Base-by-base conservation (phyloP, 2,329 filamentous ascomycete genomes). In the Arthroderma uncinatum region DNA sequence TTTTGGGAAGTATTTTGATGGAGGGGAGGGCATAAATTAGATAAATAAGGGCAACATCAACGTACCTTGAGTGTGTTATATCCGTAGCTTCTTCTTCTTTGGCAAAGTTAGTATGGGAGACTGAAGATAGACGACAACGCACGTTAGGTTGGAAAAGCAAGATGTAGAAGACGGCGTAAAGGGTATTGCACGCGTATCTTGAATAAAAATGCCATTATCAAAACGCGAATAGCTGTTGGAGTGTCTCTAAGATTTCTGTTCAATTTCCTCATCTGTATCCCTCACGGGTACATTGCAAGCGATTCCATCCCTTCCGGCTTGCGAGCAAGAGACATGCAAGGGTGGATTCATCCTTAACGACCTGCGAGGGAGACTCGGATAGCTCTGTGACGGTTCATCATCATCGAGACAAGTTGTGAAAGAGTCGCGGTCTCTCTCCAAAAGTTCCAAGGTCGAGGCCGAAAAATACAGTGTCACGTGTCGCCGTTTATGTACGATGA, bases 221-320 rank as follows among this genome's bases (percentile, higher is more conserved):
- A 2, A 34, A 53, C 3, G 25, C 2, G 16, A 8, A 44, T 48
- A 53, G 59, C 21, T 36, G 19, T 53, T 8, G 19, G 36, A 54
- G 48, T 48, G 64, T 71, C 73, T 69, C 73, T 75, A 64, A 70
- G 73, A 76, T 76, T 66, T 76, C 73, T 75, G 73, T 76, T 76
- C 73, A 68, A 60, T 59, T 66, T 53, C 65, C 67, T 74, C 73
- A 75, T 64, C 57, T 67, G 68, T 64, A 56, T 57, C 57, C 59
- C 54, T 34, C 25, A 56, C 55, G 28, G n/a, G 25, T 23, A 33
- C 37, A 56, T 57, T 58, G 48, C 58, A 56, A 64, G 50, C 65
- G 64, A 67, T 68, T 68, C 67, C 70, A 71, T 72, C 71, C 71
- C 68, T 70, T 67, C 59, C 61, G 55, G 40, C 54, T 59, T 36